Conservation (phyloP, 2,329 filamentous ascomycete species). For the Arthroderma uncinatum region DNA sequence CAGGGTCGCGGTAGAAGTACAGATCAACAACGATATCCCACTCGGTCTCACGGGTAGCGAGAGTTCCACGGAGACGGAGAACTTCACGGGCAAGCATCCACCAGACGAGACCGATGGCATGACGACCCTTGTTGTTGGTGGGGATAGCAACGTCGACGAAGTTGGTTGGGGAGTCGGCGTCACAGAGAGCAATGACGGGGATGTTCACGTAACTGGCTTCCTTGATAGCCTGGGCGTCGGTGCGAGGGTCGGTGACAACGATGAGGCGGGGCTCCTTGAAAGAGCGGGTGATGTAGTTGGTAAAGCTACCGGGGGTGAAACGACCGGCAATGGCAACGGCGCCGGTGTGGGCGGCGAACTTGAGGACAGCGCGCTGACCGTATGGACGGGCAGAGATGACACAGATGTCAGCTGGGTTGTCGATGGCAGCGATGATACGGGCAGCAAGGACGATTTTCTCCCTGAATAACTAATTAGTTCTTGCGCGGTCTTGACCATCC, state of each 20-base stretch:
- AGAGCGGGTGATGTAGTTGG: conserved; percentile 99
- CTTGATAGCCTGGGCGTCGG: conserved; percentile 99
- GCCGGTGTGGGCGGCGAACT: conserved; percentile 98
- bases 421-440: conserved; percentile 95
- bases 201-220: conserved; percentile 99
- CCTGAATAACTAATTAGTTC: conserved; percentile 42
- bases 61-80: conserved; percentile 93
- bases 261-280: conserved; percentile 99
- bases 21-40: conserved; percentile 99
- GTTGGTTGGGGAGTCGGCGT: conserved; percentile 98
- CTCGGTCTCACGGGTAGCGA: conserved; percentile 87
- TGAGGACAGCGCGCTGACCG: conserved; percentile 97
- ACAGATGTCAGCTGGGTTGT: conserved; percentile 99
- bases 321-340: conserved; percentile 96
- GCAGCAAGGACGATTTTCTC: conserved; percentile 99
- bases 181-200: conserved; percentile 96
- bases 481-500: not conserved
- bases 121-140: conserved; percentile 99
- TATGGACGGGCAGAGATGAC: conserved; percentile 99
- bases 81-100: conserved; percentile 99
- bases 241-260: conserved; percentile 98
- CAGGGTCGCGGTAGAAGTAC: conserved; percentile 99
- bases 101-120: conserved; percentile 97
- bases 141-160: conserved; percentile 99
- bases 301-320: conserved; percentile 99